A percentile compares a stretch with the other conserved stretches of the same genome.
Conservation (phyloP, 257 asterid species). For the Plectranthus barbatus region DNA sequence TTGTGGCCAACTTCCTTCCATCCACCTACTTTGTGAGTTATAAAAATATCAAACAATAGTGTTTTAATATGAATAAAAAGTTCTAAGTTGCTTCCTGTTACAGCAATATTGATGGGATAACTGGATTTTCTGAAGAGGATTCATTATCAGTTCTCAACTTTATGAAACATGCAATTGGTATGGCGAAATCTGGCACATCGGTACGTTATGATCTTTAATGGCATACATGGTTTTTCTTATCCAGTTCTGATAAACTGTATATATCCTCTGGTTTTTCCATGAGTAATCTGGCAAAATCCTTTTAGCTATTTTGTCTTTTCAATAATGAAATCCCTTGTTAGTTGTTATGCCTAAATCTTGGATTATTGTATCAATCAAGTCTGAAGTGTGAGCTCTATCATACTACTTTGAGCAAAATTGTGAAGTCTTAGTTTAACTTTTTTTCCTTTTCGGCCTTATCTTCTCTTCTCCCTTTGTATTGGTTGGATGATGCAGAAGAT, state of each 20-base stretch:
- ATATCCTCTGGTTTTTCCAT: background rate
- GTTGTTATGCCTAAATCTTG: background rate
- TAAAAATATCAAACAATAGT: background rate
- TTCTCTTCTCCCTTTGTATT: background rate
- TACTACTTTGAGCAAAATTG: background rate
- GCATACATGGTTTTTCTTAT: background rate
- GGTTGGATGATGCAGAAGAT: too few relatives aligned
- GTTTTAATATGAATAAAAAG: background rate
- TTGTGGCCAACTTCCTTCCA: constrained; percentile 96
- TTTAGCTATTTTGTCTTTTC: background rate
- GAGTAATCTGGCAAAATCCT: background rate
- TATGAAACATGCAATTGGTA: constrained; percentile 54
- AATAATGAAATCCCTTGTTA: background rate
- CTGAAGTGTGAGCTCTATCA: background rate
- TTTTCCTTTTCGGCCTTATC: background rate
- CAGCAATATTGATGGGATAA: constrained; percentile 83
- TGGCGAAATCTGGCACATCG: constrained; percentile 51
- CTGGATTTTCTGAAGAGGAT: constrained; percentile 77
- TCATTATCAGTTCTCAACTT: constrained; percentile 46
- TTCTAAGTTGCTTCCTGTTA: constrained; percentile 18
- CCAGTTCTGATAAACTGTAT: background rate
- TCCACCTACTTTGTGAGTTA: constrained; percentile 80
- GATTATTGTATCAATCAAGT: background rate
- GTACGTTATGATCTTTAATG: constrained; percentile 29
- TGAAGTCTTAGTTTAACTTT: background rate